These are phyloP conservation scores for Botrytis fragariae DNA, from an alignment of 2,329 filamentous ascomycete species.

Conservation along the genomic window DNA sequence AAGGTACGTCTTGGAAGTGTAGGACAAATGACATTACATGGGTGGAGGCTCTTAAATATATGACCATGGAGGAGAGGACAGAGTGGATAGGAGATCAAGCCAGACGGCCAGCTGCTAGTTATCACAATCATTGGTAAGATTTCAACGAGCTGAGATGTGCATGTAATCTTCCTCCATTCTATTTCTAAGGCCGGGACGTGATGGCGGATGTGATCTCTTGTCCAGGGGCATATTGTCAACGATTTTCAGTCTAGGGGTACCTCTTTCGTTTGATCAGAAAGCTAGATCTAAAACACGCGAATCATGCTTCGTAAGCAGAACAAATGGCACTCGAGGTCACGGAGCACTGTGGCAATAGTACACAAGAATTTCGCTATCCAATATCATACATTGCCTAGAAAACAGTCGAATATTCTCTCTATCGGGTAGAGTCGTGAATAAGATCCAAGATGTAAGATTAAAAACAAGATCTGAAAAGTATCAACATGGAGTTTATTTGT, in stretches of 20 bases:
- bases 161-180: not conserved
- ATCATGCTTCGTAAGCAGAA: not conserved
- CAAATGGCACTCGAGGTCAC: not conserved
- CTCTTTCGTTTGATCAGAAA: not conserved
- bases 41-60: not conserved
- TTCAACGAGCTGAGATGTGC: not conserved
- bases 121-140: not conserved
- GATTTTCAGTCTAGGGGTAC: not conserved
- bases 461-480: not conserved
- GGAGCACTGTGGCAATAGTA: not conserved
- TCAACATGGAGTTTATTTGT: not conserved
- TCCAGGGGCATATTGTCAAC: not conserved
- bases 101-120: not conserved
- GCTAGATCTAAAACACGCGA: not conserved
- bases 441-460: not conserved
- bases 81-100: not conserved
- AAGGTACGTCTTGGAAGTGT: not conserved
- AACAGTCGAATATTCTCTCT: not conserved
- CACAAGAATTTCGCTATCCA: not conserved
- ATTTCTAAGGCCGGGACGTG: not conserved
- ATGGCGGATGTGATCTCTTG: not conserved
- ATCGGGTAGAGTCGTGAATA: not conserved
- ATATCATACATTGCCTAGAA: not conserved
- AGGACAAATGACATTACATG: not conserved
- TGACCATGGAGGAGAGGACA: not conserved